Evolutionary conservation across 352 stramenopile genomes (phyloP), one percentile per base, ranked within the genome.

Genomic region (Globisporangium canariense): DNA sequence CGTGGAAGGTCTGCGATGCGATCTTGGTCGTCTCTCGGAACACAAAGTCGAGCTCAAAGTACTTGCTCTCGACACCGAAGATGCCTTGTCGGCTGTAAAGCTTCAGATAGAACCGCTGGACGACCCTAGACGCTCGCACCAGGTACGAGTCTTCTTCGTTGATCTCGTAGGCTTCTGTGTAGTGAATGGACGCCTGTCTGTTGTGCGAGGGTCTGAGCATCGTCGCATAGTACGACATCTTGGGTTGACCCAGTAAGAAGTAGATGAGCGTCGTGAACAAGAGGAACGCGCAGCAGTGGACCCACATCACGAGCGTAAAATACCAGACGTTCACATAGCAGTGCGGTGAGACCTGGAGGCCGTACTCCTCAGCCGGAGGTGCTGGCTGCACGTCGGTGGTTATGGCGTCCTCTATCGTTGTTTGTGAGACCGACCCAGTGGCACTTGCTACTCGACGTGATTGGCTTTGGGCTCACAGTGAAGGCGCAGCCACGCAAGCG

Each of bases 171-270:
- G 14, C 13, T n/a, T 57, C 50, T 9, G 28, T 57, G 8, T 57
- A 16, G 5, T 57, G 28, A 13, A 41, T 28, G 7, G 50, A 41
- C 30, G 50, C 41, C 28, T 57, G 50, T 16, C 22, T 57, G 14
- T 25, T 57, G 16, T 41, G 16, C 28, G 50, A 60, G 3, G 54
- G 38, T 18, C 54, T 22, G 54, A 60, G 38, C 54, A 60, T 60
- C 54, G 22, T 38, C 3, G 38, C 38, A 22, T 60, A 60, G 38
- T 51, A 60, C 10, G 54, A 50, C 54, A 60, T 51, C 5, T 60
- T 38, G 11, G 38, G 54, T 16, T 20, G 54, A 5, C 22, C 54
- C 9, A 60, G 36, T 14, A 51, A 60, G 25, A 60, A 60, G 32
- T 51, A 49, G 14, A 51, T 40, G 41, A 47, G 25, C 1, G 38